These are phyloP conservation scores for Hordeum pubiflorum DNA, from an alignment of 202 grass and related monocot species.

Conservation along the genomic window DNA sequence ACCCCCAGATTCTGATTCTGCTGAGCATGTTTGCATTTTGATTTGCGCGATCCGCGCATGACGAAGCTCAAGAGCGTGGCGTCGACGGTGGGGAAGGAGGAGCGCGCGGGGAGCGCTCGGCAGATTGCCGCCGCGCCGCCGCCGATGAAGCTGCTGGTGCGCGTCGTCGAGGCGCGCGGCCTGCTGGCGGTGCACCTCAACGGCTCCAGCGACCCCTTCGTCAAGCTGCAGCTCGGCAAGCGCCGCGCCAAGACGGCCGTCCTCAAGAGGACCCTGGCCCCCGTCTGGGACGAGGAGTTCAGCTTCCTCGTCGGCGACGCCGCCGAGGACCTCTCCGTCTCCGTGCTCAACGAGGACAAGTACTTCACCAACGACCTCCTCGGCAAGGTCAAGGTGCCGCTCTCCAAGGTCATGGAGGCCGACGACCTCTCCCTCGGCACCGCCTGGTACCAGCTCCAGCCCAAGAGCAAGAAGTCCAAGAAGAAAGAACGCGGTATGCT, in stretches of 20 bases:
- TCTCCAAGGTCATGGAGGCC: slow-evolving; percentile 45
- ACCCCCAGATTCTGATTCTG: too few species aligned
- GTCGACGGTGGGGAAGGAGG: not conserved
- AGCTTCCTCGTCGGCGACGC: slow-evolving; percentile 58
- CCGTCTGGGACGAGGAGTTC: slow-evolving; percentile 63
- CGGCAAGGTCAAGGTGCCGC: slow-evolving; percentile 38
- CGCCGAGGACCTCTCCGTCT: slow-evolving; percentile 42
- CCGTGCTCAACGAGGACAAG: slow-evolving; percentile 71
- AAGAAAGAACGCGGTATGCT: slow-evolving; percentile 53
- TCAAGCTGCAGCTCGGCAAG: slow-evolving; percentile 59
- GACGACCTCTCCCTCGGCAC: slow-evolving; percentile 52
- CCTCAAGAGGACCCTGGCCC: slow-evolving; percentile 49
- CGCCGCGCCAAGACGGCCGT: slow-evolving; percentile 53
- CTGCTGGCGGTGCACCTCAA: slow-evolving; percentile 41
- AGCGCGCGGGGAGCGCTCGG: slow-evolving; percentile 2
- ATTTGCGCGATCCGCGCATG: slow-evolving; percentile 6
- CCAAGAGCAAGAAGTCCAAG: slow-evolving; percentile 67
- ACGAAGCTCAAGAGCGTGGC: slow-evolving; percentile 17
- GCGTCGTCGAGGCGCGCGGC: slow-evolving; percentile 62
- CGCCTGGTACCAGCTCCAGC: slow-evolving; percentile 59
- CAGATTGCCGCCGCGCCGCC: not conserved
- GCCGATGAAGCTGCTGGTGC: slow-evolving; percentile 59
- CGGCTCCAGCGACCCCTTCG: slow-evolving; percentile 60
- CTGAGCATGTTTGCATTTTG: too few species aligned
- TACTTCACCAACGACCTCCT: slow-evolving; percentile 65